Percentiles rank a stretch among this genome's conserved stretches.
phyloP scores from a whole-genome alignment of 108 stramenopile species.

The Conticribra weissflogii region DNA sequence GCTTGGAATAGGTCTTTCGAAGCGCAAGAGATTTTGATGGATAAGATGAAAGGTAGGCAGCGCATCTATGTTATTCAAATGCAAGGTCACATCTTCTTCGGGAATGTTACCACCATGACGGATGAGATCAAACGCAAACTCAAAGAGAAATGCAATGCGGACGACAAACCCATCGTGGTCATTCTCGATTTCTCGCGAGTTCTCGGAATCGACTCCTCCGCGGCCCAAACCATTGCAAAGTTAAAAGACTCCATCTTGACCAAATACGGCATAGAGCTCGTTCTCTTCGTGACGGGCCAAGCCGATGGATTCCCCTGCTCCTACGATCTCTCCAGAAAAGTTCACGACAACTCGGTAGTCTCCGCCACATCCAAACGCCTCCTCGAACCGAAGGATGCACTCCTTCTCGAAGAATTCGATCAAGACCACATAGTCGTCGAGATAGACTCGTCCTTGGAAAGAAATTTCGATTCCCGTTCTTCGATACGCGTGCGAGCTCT shows the following conservation, averaged over 20 bases:
- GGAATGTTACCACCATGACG: slow-evolving; percentile 60
- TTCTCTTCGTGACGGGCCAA: slow-evolving; percentile 64
- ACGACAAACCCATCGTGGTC: slow-evolving; percentile 45
- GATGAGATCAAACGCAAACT: slow-evolving; percentile 54
- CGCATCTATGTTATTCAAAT: slow-evolving; percentile 66
- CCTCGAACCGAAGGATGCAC: slow-evolving; percentile 9
- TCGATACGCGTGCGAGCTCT: slow-evolving; percentile 25
- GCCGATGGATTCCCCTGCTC: slow-evolving; percentile 66
- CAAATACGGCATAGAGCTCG: slow-evolving; percentile 45
- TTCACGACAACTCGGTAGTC: slow-evolving; percentile 14
- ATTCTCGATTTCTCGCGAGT: slow-evolving; percentile 74
- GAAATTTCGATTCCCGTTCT: slow-evolving; percentile 6
- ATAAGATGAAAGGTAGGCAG: slow-evolving; percentile 45
- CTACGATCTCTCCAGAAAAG: slow-evolving; percentile 49
- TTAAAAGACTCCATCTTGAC: slow-evolving; percentile 53
- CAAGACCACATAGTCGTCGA: slow-evolving; percentile 4
- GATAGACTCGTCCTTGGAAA: slow-evolving; percentile 5
- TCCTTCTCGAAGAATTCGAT: neutral
- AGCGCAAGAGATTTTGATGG: slow-evolving; percentile 56
- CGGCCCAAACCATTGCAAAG: slow-evolving; percentile 71
- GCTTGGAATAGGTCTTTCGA: slow-evolving; percentile 49
- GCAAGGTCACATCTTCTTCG: slow-evolving; percentile 78
- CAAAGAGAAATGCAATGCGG: slow-evolving; percentile 20
- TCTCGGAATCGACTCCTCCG: slow-evolving; percentile 71
- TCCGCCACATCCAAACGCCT: slow-evolving; percentile 10